Evolutionary conservation across 176 grass and related monocot genomes (phyloP).

Genomic region (Oropetium thomaeum): DNA sequence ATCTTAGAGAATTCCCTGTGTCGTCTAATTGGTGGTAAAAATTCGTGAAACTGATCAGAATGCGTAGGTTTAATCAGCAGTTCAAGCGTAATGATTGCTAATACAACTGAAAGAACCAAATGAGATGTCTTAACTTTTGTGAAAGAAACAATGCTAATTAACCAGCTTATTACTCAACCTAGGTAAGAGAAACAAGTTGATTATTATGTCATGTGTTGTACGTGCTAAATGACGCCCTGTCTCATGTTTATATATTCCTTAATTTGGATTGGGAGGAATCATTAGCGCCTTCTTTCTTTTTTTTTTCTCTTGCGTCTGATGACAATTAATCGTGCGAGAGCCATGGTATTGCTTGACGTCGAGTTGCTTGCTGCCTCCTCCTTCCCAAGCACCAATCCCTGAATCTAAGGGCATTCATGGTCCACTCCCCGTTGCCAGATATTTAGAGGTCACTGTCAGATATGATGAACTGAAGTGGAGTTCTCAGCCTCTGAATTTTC

Average conservation of each 20-base stretch:
- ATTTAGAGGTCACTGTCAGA: background rate
- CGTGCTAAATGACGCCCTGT: background rate
- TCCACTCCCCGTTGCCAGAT: slow-evolving; percentile 21
- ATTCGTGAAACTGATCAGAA: background rate
- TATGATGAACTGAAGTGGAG: background rate
- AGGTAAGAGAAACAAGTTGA: slow-evolving; percentile 3
- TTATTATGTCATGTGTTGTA: slow-evolving; percentile 22
- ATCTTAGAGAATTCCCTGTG: background rate
- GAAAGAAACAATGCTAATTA: background rate
- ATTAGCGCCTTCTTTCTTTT: slow-evolving; percentile 14
- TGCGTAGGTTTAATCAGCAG: background rate
- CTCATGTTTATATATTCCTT: background rate
- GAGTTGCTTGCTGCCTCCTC: slow-evolving; percentile 44
- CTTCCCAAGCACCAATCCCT: slow-evolving; percentile 29
- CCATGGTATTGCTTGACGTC: slow-evolving; percentile 23
- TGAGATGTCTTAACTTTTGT: background rate
- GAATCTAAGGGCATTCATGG: background rate
- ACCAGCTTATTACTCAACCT: background rate
- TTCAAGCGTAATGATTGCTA: background rate
- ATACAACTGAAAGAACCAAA: background rate
- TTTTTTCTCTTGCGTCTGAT: slow-evolving; percentile 23
- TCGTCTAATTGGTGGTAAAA: background rate
- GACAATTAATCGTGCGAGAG: slow-evolving; percentile 19
- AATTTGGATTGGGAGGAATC: slow-evolving; percentile 23
- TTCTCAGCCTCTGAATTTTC: background rate